phyloP scores from a whole-genome alignment of 441 rosid species.

The Hura crepitans region DNA sequence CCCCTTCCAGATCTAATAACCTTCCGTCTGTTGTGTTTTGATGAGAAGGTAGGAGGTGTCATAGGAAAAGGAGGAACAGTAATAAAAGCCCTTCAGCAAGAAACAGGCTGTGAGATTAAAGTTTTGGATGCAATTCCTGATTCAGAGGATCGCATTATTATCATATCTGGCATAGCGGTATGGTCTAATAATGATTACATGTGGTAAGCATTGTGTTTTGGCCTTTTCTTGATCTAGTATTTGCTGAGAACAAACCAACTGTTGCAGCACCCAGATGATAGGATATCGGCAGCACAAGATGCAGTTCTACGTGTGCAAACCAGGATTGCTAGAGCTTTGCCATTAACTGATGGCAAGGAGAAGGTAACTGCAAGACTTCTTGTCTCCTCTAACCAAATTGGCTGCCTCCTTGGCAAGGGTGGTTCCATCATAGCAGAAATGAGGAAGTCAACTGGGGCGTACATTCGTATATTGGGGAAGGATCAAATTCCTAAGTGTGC shows the following conservation, averaged over 20 bases:
- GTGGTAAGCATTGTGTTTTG: constrained; percentile 2
- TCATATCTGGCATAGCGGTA: constrained; percentile 71
- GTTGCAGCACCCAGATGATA: constrained; percentile 68
- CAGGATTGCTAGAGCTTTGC: constrained; percentile 52
- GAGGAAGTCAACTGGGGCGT: constrained; percentile 68
- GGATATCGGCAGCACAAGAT: constrained; percentile 64
- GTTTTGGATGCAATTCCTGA: constrained; percentile 53
- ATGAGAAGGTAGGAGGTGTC: constrained; percentile 62
- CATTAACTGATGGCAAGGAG: constrained; percentile 55
- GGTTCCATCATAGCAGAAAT: constrained; percentile 68
- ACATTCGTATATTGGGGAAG: constrained; percentile 67
- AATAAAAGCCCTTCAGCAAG: constrained; percentile 57
- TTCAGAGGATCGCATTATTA: constrained; percentile 57
- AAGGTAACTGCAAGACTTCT: constrained; percentile 55
- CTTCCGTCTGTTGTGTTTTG: constrained; percentile 54
- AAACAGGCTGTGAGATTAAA: constrained; percentile 73
- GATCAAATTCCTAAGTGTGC: constrained; percentile 73
- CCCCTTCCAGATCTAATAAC: constrained; percentile 44
- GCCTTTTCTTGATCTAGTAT: constrained; percentile 15
- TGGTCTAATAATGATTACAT: too few relatives aligned
- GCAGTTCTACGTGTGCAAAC: constrained; percentile 66
- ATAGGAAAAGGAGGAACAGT: constrained; percentile 75
- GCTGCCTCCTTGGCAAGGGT: constrained; percentile 79
- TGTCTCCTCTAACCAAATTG: constrained; percentile 62
- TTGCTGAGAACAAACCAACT: constrained; percentile 23